phyloP scores from a whole-genome alignment of 371 early-diverging fungal genomes.

The Saksenaea vasiformis region DNA sequence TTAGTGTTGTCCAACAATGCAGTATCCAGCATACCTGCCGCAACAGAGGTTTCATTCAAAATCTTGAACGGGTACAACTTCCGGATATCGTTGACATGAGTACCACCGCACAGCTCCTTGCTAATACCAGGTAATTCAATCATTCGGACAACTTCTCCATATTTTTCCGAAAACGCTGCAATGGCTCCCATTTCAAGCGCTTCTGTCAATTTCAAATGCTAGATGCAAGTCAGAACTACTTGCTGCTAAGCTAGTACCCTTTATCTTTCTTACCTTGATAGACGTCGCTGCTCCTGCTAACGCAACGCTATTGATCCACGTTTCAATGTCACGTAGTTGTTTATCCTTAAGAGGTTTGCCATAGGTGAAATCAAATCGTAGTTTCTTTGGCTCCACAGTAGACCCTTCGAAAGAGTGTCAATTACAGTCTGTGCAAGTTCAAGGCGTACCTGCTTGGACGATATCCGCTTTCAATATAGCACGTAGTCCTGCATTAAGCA shows the following conservation, averaged over 20 bases:
- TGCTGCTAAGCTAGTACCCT: not conserved
- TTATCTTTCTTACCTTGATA: constrained; percentile 30
- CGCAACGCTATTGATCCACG: constrained; percentile 62
- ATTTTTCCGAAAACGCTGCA: constrained; percentile 73
- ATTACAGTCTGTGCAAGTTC: not conserved
- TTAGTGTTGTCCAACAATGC: not conserved
- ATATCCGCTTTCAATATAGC: constrained; percentile 58
- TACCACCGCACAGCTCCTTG: constrained; percentile 78
- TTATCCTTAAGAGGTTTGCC: constrained; percentile 55
- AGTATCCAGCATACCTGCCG: constrained; percentile 50
- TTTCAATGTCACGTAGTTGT: constrained; percentile 58
- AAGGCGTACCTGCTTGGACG: constrained; percentile 65
- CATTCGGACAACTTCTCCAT: constrained; percentile 65
- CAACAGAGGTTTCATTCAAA: constrained; percentile 67
- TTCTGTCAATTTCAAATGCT: constrained; percentile 59
- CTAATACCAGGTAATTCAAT: constrained; percentile 63
- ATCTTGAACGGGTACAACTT: constrained; percentile 75
- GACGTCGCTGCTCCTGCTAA: constrained; percentile 42
- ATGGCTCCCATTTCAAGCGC: constrained; percentile 68
- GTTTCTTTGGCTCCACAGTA: constrained; percentile 59
- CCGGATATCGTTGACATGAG: constrained; percentile 65
- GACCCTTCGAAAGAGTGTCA: constrained; percentile 43
- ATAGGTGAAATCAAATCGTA: constrained; percentile 79
- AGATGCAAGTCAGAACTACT: not conserved
- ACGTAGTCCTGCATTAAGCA: constrained; percentile 72